Base-by-base conservation (phyloP, 2,329 filamentous ascomycete genomes). In the Colletotrichum neosansevieriae region DNA sequence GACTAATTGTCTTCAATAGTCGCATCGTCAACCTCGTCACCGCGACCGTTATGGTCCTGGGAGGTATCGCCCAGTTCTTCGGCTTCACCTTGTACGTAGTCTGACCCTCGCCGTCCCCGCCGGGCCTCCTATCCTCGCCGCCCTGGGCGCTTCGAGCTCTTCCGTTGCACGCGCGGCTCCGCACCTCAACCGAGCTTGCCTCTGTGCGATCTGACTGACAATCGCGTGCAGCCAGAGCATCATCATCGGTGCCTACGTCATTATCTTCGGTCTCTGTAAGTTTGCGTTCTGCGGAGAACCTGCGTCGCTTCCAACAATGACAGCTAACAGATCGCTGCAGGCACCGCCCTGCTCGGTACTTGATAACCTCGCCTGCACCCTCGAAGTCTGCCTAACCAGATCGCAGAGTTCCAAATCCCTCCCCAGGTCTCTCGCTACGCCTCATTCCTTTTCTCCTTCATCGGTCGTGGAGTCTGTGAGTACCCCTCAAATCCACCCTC, bases 371-470 rank as follows among this genome's bases (percentile, higher is more conserved):
- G 32, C 29, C 17, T n/a, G 15, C 21, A 29, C 29, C 13, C 32
- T 47, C 19, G 59, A 49, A 42, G 21, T 42, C 40, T 50, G 53
- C 5, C 57, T 66, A 47, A 61, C 49, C 34, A 11, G 13, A 11
- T 58, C 9, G 19, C 75, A 86, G 96, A 99, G 82, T 97, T 98
- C 84, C 92, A 97, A 81, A 95, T 98, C 74, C 95, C 96, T 58
- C 93, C 94, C 68, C 94, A 97, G 79, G 87, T 97, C 62, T 92
- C 94, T 67, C 91, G 94, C 82, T 97, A 98, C 84, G 95, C 94
- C 62, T 97, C 94, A 11, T 99, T 99, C 86, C 91, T 98, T 81
- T 98, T 98, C 86, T 97, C 93, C 66, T 98, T 99, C 86, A 83
- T 98, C 74, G 96, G 96, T 70, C 94, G 96, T 78, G 96, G 96